Percentiles rank a stretch among this genome's conserved stretches.
Evolutionary conservation across 148 eudicot species (phyloP).

Genomic region (Rhododendron molle): DNA sequence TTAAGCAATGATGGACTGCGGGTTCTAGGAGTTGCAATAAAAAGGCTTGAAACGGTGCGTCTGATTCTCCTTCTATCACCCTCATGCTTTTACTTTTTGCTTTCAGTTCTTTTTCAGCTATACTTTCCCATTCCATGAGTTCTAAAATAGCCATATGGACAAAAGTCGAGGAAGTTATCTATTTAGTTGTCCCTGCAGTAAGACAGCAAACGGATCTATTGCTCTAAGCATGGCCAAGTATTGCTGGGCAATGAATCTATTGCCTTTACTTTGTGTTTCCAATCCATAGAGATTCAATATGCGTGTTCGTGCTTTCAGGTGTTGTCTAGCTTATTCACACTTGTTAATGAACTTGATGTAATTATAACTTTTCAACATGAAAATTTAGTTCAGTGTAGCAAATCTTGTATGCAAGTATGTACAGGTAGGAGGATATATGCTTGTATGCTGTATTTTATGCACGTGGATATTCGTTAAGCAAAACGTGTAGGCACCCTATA

Average conservation of each 20-base stretch:
- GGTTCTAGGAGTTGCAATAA: slow-evolving; percentile 50
- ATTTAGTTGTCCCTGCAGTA: not conserved
- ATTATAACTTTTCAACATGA: too few species aligned
- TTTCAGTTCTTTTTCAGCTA: not conserved
- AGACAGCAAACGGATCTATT: not conserved
- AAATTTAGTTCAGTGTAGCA: not conserved
- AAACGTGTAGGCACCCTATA: not conserved
- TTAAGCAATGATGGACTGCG: slow-evolving; percentile 38
- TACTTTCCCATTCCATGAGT: not conserved
- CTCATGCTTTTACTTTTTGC: not conserved
- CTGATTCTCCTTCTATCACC: slow-evolving; percentile 1
- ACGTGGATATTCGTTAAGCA: not conserved
- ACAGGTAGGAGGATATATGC: not conserved
- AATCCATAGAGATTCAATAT: not conserved
- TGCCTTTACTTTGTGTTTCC: not conserved
- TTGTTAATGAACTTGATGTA: not conserved
- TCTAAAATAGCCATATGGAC: not conserved
- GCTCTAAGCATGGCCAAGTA: not conserved
- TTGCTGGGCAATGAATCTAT: not conserved
- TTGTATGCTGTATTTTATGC: not conserved
- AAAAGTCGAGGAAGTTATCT: not conserved
- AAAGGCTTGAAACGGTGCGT: slow-evolving; percentile 26
- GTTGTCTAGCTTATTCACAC: not conserved
- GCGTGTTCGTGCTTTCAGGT: not conserved
- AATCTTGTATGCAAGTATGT: not conserved